These are phyloP conservation scores for Holtermanniella nyarrowii DNA, from an alignment of 768 basidiomycete species.

Conservation along the genomic window DNA sequence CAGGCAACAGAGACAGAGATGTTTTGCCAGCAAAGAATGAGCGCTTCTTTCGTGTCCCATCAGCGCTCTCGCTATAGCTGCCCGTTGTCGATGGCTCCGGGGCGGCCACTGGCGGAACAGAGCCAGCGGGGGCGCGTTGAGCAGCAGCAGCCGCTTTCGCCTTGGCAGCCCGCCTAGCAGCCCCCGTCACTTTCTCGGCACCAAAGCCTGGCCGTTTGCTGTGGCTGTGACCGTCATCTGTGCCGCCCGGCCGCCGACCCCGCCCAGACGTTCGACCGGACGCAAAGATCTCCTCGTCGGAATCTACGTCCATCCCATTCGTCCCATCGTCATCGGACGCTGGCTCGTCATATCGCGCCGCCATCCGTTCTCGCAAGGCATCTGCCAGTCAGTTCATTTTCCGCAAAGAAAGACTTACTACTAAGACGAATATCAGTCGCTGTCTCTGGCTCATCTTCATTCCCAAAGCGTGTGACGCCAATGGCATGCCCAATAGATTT, in stretches of 20 bases:
- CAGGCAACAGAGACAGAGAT: constrained; percentile 1
- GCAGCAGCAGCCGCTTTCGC: background rate
- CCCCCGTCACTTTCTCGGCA: constrained; percentile 1
- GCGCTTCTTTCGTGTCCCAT: constrained; percentile 16
- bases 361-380: constrained; percentile 6
- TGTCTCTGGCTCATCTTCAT: constrained; percentile 33
- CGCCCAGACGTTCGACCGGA: constrained; percentile 5
- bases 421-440: constrained; percentile 42
- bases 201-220: no score
- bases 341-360: constrained; percentile 6
- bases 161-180: background rate
- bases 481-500: constrained; percentile 42
- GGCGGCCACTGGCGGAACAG: no score
- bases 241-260: constrained; percentile 8
- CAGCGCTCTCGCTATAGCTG: constrained; percentile 6
- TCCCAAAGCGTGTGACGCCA: constrained; percentile 46
- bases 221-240: background rate
- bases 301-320: constrained; percentile 9
- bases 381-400: background rate
- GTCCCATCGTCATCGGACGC: constrained; percentile 16
- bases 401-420: constrained; percentile 27
- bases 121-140: background rate
- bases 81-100: background rate
- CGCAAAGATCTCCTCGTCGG: constrained; percentile 8
- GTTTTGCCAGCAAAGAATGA: constrained; percentile 17